phyloP scores from a whole-genome alignment of 176 grass and related monocot species.

The Lolium multiflorum region DNA sequence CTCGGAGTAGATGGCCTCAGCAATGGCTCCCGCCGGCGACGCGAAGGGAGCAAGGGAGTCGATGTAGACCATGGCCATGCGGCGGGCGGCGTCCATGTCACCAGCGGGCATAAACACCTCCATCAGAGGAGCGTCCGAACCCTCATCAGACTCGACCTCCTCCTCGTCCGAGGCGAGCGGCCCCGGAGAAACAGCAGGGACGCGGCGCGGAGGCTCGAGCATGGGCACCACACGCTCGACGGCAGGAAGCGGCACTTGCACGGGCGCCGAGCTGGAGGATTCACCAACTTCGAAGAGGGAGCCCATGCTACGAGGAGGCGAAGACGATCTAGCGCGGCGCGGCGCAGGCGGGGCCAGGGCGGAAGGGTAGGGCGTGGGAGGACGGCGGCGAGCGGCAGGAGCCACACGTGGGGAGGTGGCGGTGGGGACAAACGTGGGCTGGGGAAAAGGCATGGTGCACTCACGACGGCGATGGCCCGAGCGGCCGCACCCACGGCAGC shows the following conservation, averaged over 20 bases:
- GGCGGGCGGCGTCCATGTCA: too few species aligned
- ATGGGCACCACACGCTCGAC: background rate
- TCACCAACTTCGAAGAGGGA: background rate
- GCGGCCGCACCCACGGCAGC: background rate
- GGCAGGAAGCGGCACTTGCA: background rate
- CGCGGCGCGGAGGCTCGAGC: too few species aligned
- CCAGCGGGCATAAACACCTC: background rate
- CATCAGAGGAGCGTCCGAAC: fast-evolving
- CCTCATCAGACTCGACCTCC: background rate
- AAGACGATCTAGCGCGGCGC: fast-evolving
- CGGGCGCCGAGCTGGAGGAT: background rate
- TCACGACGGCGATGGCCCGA: background rate
- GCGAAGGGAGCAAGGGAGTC: background rate
- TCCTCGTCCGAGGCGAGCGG: background rate
- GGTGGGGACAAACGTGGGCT: background rate
- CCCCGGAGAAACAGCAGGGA: too few species aligned
- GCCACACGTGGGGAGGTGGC: too few species aligned
- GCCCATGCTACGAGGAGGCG: fast-evolving
- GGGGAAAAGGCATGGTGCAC: background rate
- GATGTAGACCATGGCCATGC: background rate
- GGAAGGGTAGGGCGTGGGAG: too few species aligned
- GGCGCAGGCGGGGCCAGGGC: background rate
- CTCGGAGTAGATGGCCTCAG: background rate
- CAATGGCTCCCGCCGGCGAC: background rate
- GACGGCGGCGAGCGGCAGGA: too few species aligned